Conservation (phyloP, 805 yeast genomes). For the Saturnispora hagleri region DNA sequence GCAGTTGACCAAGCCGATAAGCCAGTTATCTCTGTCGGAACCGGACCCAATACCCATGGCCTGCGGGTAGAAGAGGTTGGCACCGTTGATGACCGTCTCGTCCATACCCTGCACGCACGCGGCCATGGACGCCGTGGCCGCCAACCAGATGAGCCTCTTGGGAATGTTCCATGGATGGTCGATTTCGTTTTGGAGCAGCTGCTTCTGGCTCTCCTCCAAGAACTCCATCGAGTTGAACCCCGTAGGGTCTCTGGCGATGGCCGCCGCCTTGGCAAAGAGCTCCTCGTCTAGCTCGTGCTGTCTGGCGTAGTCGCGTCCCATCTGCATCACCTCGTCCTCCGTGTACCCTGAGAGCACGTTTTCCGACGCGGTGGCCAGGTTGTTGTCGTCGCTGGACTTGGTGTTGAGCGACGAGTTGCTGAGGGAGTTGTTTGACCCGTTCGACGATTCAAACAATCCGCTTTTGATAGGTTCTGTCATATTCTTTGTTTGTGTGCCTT, state of each 20-base stretch:
- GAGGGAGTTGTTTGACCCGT: neutral
- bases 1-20: constrained; percentile 56
- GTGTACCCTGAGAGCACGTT: constrained; percentile 50
- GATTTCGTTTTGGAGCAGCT: constrained; percentile 37
- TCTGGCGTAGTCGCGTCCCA: constrained; percentile 60
- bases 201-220: constrained; percentile 46
- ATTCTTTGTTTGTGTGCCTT: neutral
- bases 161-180: constrained; percentile 40
- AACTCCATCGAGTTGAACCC: constrained; percentile 50
- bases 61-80: constrained; percentile 50
- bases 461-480: neutral
- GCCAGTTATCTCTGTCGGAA: constrained; percentile 42
- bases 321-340: constrained; percentile 54
- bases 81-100: constrained; percentile 69
- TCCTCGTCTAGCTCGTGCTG: constrained; percentile 48
- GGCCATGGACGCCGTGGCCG: constrained; percentile 62
- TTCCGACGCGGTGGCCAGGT: constrained; percentile 9
- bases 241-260: constrained; percentile 53
- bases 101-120: constrained; percentile 81
- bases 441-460: neutral
- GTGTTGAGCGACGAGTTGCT: neutral
- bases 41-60: constrained; percentile 42
- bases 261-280: constrained; percentile 56
- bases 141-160: constrained; percentile 41
- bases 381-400: neutral